Conservation (phyloP, 176 grass and related monocot species). For the Phoenix dactylifera region DNA sequence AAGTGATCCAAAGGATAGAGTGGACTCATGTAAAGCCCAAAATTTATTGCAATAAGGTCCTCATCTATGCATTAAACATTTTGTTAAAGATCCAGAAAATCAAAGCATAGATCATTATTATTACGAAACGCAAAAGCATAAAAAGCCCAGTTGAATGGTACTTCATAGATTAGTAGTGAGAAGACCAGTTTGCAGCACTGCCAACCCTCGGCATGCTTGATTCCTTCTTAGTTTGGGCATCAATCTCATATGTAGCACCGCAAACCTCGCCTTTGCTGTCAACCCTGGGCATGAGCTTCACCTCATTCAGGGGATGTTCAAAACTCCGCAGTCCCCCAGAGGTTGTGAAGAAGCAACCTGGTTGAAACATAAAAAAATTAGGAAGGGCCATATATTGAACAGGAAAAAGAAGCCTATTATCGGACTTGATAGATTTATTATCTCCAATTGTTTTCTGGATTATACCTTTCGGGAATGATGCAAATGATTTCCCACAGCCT, state of each 20-base stretch:
- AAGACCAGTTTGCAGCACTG: conserved; percentile 33
- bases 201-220: conserved; percentile 22
- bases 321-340: conserved; percentile 35
- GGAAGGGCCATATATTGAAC: too few species aligned
- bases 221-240: conserved; percentile 32
- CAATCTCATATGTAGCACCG: conserved; percentile 24
- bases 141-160: background rate
- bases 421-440: too few species aligned
- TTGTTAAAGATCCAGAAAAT: too few species aligned
- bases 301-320: conserved; percentile 27
- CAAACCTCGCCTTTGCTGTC: conserved; percentile 33
- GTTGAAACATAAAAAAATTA: conserved; percentile 5
- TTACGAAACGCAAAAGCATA: too few species aligned
- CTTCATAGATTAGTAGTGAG: background rate
- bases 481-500: conserved; percentile 34
- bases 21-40: too few species aligned
- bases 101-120: too few species aligned
- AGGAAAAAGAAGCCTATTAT: too few species aligned
- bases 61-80: too few species aligned
- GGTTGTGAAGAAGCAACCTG: conserved; percentile 36
- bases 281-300: conserved; percentile 26
- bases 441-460: background rate
- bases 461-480: conserved; percentile 34
- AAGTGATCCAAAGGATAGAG: too few species aligned
- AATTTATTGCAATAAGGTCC: too few species aligned